Evolutionary conservation across 139 green algal species (phyloP).

Genomic region (Auxenochlorella pyrenoidosa): DNA sequence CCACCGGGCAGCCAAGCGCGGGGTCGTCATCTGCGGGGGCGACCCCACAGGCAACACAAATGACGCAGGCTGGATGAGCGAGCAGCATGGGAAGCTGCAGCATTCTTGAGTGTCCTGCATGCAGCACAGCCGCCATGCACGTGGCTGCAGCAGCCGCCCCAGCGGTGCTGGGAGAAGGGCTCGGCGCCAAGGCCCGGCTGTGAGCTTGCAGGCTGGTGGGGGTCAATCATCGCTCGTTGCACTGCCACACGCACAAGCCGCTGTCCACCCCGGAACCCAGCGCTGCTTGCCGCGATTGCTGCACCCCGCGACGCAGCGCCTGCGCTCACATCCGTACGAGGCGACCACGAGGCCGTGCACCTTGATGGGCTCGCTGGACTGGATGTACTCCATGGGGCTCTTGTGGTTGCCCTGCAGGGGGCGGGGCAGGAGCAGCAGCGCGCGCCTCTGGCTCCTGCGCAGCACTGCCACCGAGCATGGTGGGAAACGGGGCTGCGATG

Average conservation of each 20-base stretch:
- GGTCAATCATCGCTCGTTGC: too few relatives aligned
- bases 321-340: constrained; percentile 74
- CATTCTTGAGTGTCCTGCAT: too few relatives aligned
- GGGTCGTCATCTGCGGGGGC: constrained; percentile 78
- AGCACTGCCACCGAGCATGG: background rate
- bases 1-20: constrained; percentile 83
- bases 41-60: background rate
- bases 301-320: background rate
- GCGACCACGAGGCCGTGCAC: constrained; percentile 81
- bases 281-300: background rate
- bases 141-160: too few relatives aligned
- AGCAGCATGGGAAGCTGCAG: too few relatives aligned
- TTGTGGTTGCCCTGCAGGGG: constrained; percentile 64
- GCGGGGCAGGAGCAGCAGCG: background rate
- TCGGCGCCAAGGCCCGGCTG: too few relatives aligned
- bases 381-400: constrained; percentile 84
- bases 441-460: too few relatives aligned
- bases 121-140: too few relatives aligned
- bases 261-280: too few relatives aligned
- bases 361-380: constrained; percentile 80
- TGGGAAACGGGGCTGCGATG: background rate
- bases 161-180: too few relatives aligned
- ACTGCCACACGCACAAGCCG: background rate
- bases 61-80: background rate
- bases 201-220: too few relatives aligned